Evolutionary conservation across 2,329 filamentous ascomycete genomes (phyloP), one percentile per base, ranked within the genome.

Genomic region (Fusarium mangiferae): DNA sequence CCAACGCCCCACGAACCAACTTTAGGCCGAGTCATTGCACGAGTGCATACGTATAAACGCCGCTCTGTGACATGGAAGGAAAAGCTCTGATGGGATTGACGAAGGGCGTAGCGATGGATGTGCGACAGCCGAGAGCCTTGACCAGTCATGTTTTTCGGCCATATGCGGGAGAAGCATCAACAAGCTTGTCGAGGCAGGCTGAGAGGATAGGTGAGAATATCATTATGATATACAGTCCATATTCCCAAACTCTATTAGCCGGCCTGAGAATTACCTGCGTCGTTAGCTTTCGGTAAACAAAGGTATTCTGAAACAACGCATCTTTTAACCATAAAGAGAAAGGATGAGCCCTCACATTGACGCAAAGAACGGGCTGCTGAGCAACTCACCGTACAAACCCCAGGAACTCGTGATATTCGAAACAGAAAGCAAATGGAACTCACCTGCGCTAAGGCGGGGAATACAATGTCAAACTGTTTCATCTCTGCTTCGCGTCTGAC

Each of bases 21-120:
- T 65, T 66, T 59, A 60, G 60, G 71, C 36, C 45, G 64, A 75
- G 69, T 69, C 62, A 73, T 70, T 70, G 72, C 42, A 63, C 39
- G 33, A 44, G 58, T 73, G 73, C 48, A 35, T 52, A 26, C 30
- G n/a, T 52, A 52, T n/a, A 49, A 28, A 39, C 24, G 20, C 59
- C 28, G 48, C 49, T 63, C 62, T 61, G 62, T 65, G 65, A 68
- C 65, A 54, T 60, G 45, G 46, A 66, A 61, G 74, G 75, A 49
- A 66, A 62, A 74, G 75, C 77, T 75, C 61, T 73, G 68, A 73
- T 73, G 61, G 38, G 76, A 77, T 78, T 75, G 72, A 75, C 76
- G 66, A 54, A 69, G 46, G 55, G 38, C 52, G 68, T 60, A 55
- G 48, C 45, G 63, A 63, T 64, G 59, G 65, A 54, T 51, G 69